phyloP scores from a whole-genome alignment of 805 yeast species.

The Blastobotrys chiropterorum region DNA sequence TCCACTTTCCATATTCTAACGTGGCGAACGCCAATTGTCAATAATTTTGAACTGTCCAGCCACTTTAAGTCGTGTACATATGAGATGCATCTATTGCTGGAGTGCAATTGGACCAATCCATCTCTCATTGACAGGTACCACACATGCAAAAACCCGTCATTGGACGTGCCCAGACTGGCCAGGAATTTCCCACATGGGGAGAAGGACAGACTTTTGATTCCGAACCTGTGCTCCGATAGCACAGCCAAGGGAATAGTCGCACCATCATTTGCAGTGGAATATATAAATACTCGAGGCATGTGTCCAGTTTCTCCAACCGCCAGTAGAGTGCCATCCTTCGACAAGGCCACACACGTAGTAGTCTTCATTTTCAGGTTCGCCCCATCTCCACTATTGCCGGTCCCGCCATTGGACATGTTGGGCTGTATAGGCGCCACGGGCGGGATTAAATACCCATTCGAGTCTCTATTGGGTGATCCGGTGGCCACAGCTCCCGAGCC shows the following conservation, averaged over 20 bases:
- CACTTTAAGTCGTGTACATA: conserved; percentile 51
- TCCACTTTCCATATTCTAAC: conserved; percentile 56
- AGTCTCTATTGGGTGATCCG: conserved; percentile 6
- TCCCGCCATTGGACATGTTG: conserved; percentile 1
- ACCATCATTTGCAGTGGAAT: conserved; percentile 47
- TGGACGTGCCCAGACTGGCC: conserved; percentile 59
- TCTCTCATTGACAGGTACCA: conserved; percentile 42
- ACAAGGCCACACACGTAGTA: conserved; percentile 51
- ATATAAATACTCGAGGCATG: conserved; percentile 57
- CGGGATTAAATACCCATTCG: conserved; percentile 9
- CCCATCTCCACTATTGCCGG: conserved; percentile 3
- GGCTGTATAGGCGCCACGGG: background rate
- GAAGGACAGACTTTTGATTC: conserved; percentile 49
- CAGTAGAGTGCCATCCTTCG: conserved; percentile 46
- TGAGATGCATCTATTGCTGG: conserved; percentile 60
- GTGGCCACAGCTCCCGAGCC: background rate
- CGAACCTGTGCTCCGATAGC: conserved; percentile 60
- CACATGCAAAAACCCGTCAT: conserved; percentile 60
- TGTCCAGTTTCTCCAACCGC: conserved; percentile 72
- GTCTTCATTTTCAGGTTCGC: conserved; percentile 38
- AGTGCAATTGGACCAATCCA: conserved; percentile 33
- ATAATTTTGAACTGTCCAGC: conserved; percentile 41
- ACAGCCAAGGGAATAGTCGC: conserved; percentile 44
- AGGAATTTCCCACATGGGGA: conserved; percentile 51
- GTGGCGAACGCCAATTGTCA: conserved; percentile 57